Conservation (phyloP, 495 filamentous ascomycete species). For the Aspergillus haitiensis region DNA sequence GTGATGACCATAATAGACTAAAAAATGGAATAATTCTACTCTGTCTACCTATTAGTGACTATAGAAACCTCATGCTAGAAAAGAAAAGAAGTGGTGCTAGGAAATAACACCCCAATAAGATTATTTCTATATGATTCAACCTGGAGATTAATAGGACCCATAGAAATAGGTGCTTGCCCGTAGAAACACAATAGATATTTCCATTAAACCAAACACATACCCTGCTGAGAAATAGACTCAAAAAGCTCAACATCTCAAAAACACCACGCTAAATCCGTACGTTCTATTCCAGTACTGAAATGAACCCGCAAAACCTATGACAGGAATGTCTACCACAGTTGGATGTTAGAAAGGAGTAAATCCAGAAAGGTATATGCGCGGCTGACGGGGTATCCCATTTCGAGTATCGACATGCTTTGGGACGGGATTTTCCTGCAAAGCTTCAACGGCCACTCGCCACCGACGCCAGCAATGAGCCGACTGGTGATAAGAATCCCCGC, state of each 20-base stretch:
- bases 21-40: too few species aligned
- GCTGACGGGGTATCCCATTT: constrained; percentile 24
- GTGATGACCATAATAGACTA: too few species aligned
- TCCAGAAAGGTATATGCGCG: constrained; percentile 30
- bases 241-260: constrained; percentile 1
- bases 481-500: constrained; percentile 26
- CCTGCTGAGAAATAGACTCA: neutral
- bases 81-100: too few species aligned
- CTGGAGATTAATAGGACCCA: too few species aligned
- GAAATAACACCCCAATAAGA: too few species aligned
- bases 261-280: constrained; percentile 12
- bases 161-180: too few species aligned
- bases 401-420: constrained; percentile 30
- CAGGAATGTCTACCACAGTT: neutral
- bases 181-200: neutral
- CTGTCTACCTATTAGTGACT: too few species aligned
- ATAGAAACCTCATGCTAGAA: too few species aligned
- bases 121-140: too few species aligned
- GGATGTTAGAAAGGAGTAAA: constrained; percentile 22
- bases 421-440: constrained; percentile 24
- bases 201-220: neutral
- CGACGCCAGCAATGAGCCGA: constrained; percentile 29
- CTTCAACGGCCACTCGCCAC: constrained; percentile 30
- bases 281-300: neutral
- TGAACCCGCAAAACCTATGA: neutral